A percentile compares a stretch with the other conserved stretches of the same genome.
Conservation (phyloP, 2,329 filamentous ascomycete species). For the Venturiaceae sp. region DNA sequence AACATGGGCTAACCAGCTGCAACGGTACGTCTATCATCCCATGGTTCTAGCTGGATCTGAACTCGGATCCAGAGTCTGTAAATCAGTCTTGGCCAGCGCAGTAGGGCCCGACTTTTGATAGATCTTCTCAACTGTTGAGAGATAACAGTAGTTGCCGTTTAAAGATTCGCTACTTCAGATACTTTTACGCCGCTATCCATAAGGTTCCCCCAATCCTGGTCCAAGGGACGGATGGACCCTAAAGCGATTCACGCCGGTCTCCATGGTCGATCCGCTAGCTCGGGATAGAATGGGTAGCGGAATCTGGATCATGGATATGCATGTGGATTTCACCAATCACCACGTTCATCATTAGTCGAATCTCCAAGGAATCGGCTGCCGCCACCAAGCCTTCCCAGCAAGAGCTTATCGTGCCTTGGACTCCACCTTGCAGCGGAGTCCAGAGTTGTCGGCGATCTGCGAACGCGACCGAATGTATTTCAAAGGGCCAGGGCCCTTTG, state of each 20-base stretch:
- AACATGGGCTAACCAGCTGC: no score
- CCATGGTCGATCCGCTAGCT: neutral
- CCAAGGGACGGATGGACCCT: neutral
- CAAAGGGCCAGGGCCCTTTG: neutral
- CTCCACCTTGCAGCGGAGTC: neutral
- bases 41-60: no score
- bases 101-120: no score
- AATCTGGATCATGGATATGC: neutral
- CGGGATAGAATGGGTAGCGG: neutral
- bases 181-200: neutral
- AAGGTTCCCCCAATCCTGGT: neutral
- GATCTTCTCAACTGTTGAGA: neutral
- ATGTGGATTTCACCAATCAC: neutral
- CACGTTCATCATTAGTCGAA: neutral
- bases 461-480: neutral
- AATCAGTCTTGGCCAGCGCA: neutral
- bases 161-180: neutral
- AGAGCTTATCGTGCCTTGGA: neutral
- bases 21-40: neutral
- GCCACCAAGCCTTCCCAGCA: neutral
- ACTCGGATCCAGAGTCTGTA: neutral
- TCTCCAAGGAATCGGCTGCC: neutral
- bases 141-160: neutral
- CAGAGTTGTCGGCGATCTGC: conserved; percentile 2
- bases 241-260: neutral